Evolutionary conservation across 495 filamentous ascomycete species (phyloP), one percentile per base, ranked within the genome.

Genomic region (Gamarada debralockiae): DNA sequence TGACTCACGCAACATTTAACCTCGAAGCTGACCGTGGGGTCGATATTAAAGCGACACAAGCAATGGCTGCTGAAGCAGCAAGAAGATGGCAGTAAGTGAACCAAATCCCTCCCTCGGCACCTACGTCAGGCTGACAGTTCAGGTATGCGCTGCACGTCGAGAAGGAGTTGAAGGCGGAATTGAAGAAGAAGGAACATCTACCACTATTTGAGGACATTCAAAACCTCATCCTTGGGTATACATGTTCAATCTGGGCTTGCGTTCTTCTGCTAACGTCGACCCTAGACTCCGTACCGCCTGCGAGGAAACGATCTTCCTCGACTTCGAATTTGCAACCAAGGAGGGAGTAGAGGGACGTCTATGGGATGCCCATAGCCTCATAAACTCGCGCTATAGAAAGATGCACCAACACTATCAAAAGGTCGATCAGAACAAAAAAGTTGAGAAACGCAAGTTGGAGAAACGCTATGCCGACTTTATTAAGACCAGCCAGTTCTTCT

Each of bases 401-500:
- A 70, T 71, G 17, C 62, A 82, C 50, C 64, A 64, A 31, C 67
- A 67, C 29, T 70, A 78, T 43, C 60, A 58, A 14, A 56, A 62
- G 36, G 48, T 51, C 48, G 46, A 65, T 13, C 34, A 51, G 62
- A 84, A 81, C 61, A 77, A 83, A 52, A 80, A 82, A 22, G 89
- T 95, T 3, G 83, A 91, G 61, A 75, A 77, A 56, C 82, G 92
- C 22, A 96, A 92, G 65, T 69, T 89, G 10, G 82, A 86, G 61
- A 90, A 86, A 69, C 76, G 81, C 52, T 98, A 92, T 65, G 67
- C 83, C 29, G 78, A 79, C 50, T 97, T 92, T 64, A 82, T 97
- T 60, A 96, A 92, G 68, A 84, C 81, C 3, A 84, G 87, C 50
- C 86, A 92, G 61, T 80, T 81, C 42, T 97, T 95, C 67, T 98